Base-by-base conservation (phyloP, 2,329 filamentous ascomycete species). In the Ambrosiella xylebori region DNA sequence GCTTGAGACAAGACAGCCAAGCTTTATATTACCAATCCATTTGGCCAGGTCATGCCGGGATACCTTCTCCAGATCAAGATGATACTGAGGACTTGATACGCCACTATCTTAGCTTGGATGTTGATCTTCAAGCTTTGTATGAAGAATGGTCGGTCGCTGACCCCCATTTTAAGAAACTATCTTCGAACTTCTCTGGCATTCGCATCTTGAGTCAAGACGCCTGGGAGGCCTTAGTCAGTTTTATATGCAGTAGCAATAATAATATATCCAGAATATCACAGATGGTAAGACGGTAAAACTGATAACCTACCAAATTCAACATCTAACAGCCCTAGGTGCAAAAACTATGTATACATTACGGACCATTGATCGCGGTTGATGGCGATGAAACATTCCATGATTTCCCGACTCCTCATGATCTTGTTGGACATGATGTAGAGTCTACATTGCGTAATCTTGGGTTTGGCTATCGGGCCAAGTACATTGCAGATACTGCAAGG, bases 161-260 rank as follows among this genome's bases (percentile, higher is more conserved):
- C 67, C 70, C 84, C 35, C 96, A 97, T 68, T 98, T 98, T 71
- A 85, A 83, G 65, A 85, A 84, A 66, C 88, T 87, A 64, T 91
- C 93, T 0, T 84, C 86, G 0, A 82, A 84, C 58, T 98, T 98
- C 68, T 84, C 85, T 0, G 93, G 94, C 11, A 86, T 98, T 58
- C 83, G 93, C 19, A 96, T 98, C 63, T 73, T 98, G 50, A 87
- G 85, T 65, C 93, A 98, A 71, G 90, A 96, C 73, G 84, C 91
- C 0, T 98, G 94, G 93, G 93, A 98, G 70, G 83, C 93, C 0
- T 75, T 98, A 19, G 75, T 98, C 27, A 84, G 86, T 59, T 98
- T 98, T 70, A 98, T 98, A 63, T 98, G 93, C 76, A 96, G 90
- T 70, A 95, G 89, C 71, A 98, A 98, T 71, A 98, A 98, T 72